Base-by-base conservation (phyloP, 768 basidiomycete genomes). In the Leccinum obscurum region DNA sequence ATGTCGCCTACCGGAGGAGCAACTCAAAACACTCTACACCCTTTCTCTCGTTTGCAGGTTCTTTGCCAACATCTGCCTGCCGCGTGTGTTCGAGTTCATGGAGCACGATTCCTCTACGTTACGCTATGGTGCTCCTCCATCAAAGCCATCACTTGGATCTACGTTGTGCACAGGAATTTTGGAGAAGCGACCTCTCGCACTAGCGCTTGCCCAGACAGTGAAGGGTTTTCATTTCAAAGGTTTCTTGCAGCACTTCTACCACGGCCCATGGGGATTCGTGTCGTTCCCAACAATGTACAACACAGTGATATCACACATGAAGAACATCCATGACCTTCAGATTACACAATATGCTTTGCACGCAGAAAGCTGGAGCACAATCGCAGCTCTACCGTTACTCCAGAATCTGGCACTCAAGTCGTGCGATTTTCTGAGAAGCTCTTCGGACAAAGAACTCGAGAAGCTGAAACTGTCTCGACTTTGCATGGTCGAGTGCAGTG, bases 271-370 rank as follows among this genome's bases (percentile, higher is more conserved):
- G 30, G 30, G 9, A 32, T 10, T 10, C 30, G 9, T 28, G 28
- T 24, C 52, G 0, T 62, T 62, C 20, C 7, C 44, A 11, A 20
- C 0, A 2, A 41, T 49, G 26, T 64, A 52, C 44, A n/a, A 52
- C 20, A 4, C 41, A 2, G 66, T 11, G n/a, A 46, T 46, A 3
- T 46, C 44, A n/a, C 44, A 59, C 50, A 72, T 73, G 71, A 54
- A 20, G 3, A 61, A 66, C 44, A 51, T 72, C 22, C 63, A 10
- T 5, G 49, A 50, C 3, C 58, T 73, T 51, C 13, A 15, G 4
- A 64, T 72, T 46, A 46, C 14, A 1, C 1, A 5, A 2, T 62
- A 61, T 14, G 41, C 53, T 37, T 59, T 72, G 57, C 46, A 61
- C 15, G 11, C 24, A 4, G 53, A 59, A 1, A 54, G 67, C 50